Evolutionary conservation across 306 rosid genomes (phyloP).

Genomic region (Dicorynia guianensis): DNA sequence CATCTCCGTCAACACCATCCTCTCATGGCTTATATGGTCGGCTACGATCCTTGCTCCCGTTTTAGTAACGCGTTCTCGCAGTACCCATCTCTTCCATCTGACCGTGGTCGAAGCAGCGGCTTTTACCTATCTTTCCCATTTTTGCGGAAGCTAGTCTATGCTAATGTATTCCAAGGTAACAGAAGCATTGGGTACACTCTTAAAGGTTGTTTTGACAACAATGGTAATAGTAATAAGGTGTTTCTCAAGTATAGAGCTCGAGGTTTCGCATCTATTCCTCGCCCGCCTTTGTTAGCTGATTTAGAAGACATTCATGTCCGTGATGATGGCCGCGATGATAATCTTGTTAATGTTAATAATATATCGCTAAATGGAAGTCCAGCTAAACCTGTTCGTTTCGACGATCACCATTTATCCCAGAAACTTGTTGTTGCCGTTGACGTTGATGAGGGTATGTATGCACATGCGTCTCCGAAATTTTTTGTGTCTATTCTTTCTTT

Average conservation of each 20-base stretch:
- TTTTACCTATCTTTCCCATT: conserved; percentile 36
- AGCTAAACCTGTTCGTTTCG: conserved; percentile 43
- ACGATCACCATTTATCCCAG: conserved; percentile 48
- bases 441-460: conserved; percentile 83
- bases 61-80: conserved; percentile 43
- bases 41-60: conserved; percentile 48
- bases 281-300: conserved; percentile 43
- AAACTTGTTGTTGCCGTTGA: conserved; percentile 86
- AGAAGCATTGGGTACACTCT: conserved; percentile 32
- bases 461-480: not conserved
- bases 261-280: conserved; percentile 46
- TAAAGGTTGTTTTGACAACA: conserved; percentile 50
- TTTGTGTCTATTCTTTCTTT: not conserved
- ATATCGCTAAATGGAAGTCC: conserved; percentile 45
- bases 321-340: conserved; percentile 36
- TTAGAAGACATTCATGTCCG: conserved; percentile 34
- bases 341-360: conserved; percentile 16
- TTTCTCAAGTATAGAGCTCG: conserved; percentile 52
- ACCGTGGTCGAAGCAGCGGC: conserved; percentile 21
- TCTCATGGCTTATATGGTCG: conserved; percentile 48
- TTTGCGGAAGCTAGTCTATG: conserved; percentile 35
- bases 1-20: not conserved
- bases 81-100: conserved; percentile 25
- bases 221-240: conserved; percentile 32
- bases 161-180: conserved; percentile 42